Conservation (phyloP, 805 yeast species). For the Candida xiaguanensis region DNA sequence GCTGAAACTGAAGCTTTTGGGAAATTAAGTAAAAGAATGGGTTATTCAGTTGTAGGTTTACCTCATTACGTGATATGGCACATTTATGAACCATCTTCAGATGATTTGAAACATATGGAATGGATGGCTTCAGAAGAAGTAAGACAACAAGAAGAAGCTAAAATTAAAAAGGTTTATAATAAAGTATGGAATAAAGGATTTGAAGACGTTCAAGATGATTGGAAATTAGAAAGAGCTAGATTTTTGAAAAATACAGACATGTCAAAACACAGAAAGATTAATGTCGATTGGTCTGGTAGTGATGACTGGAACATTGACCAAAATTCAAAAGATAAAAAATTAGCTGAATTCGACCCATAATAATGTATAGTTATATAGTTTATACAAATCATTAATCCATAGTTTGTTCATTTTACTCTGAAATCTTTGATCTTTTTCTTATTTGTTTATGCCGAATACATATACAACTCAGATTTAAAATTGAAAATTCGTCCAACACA, state of each 20-base stretch:
- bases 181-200: conserved; percentile 76
- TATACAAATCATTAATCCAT: too few species aligned
- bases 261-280: conserved; percentile 42
- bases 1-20: conserved; percentile 99
- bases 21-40: conserved; percentile 81
- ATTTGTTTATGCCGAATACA: too few species aligned
- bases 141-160: conserved; percentile 58
- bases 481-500: too few species aligned
- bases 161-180: conserved; percentile 61
- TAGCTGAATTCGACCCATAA: conserved; percentile 41
- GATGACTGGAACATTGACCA: conserved; percentile 41
- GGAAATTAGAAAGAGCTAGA: conserved; percentile 68
- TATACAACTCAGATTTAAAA: too few species aligned
- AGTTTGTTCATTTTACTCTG: too few species aligned
- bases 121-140: conserved; percentile 84
- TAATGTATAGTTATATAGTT: neutral
- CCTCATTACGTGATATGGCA: conserved; percentile 98
- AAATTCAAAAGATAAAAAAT: conserved; percentile 23
- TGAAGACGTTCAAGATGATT: conserved; percentile 66
- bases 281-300: conserved; percentile 69
- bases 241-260: conserved; percentile 77
- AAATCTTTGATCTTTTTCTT: too few species aligned
- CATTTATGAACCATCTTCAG: conserved; percentile 90
- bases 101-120: conserved; percentile 79
- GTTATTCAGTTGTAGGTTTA: conserved; percentile 79